Evolutionary conservation across 108 stramenopile species (phyloP).

Genomic region (Nitzschia palea): DNA sequence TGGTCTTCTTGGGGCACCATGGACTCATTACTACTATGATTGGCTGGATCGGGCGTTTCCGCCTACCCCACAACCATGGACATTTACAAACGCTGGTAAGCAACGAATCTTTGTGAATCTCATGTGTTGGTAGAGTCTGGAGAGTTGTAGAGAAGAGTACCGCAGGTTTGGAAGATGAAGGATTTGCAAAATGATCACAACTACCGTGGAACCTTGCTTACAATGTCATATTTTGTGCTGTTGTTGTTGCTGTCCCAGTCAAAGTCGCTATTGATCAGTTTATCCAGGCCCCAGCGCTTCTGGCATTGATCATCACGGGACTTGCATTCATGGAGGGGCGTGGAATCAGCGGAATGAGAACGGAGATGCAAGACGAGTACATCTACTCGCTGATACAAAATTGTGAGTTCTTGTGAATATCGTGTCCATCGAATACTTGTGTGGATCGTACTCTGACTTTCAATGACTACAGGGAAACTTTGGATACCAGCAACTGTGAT

Average conservation of each 20-base stretch:
- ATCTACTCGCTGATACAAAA: conserved; percentile 31
- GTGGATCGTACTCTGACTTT: no score
- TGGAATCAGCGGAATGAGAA: conserved; percentile 17
- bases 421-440: no score
- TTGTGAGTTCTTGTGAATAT: conserved; percentile 31
- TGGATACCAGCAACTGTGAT: conserved; percentile 42
- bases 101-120: background rate
- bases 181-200: no score
- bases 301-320: conserved; percentile 24
- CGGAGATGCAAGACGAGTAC: conserved; percentile 24
- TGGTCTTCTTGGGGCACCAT: conserved; percentile 35
- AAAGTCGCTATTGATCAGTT: conserved; percentile 45
- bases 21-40: conserved; percentile 44
- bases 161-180: no score
- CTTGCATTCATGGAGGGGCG: conserved; percentile 27
- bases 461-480: conserved; percentile 33
- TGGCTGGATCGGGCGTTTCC: conserved; percentile 38
- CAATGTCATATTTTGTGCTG: conserved; percentile 1
- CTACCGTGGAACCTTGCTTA: no score
- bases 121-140: no score
- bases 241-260: conserved; percentile 11
- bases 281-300: conserved; percentile 34
- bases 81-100: conserved; percentile 24
- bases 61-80: conserved; percentile 38
- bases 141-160: no score